phyloP scores from a whole-genome alignment of 192 early-diverging fungal genomes.

The Dimargaris cristalligena region DNA sequence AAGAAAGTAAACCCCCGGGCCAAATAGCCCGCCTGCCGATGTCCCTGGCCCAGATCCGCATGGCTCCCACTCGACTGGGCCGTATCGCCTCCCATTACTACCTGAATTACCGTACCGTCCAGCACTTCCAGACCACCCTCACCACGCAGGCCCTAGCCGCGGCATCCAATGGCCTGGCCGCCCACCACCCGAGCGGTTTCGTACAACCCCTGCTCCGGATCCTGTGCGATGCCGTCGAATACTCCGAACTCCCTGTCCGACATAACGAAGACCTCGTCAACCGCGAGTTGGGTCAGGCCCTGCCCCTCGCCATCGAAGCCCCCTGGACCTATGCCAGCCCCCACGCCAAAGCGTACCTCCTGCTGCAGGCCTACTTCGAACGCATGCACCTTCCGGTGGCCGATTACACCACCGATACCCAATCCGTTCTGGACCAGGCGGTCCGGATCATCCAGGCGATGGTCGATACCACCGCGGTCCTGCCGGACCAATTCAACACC shows the following conservation, averaged over 20 bases:
- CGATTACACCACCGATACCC: slow-evolving; percentile 84
- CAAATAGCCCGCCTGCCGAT: not conserved
- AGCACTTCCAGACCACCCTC: slow-evolving; percentile 24
- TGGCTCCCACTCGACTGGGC: slow-evolving; percentile 59
- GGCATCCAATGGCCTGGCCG: slow-evolving; percentile 15
- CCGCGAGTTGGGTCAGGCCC: slow-evolving; percentile 51
- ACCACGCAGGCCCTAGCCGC: not conserved
- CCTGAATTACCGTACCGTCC: slow-evolving; percentile 65
- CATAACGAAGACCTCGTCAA: slow-evolving; percentile 92
- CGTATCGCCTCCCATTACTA: slow-evolving; percentile 86
- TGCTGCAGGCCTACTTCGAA: slow-evolving; percentile 80
- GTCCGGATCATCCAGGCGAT: slow-evolving; percentile 89
- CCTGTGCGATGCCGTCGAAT: slow-evolving; percentile 71
- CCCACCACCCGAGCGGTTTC: slow-evolving; percentile 19
- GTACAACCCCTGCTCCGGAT: slow-evolving; percentile 53
- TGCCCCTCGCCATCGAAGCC: slow-evolving; percentile 46
- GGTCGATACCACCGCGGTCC: slow-evolving; percentile 68
- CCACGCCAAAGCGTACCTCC: slow-evolving; percentile 76
- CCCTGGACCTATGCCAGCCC: slow-evolving; percentile 61
- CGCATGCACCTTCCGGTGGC: slow-evolving; percentile 61
- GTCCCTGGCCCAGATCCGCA: slow-evolving; percentile 29
- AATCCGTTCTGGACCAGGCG: slow-evolving; percentile 77
- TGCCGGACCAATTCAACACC: slow-evolving; percentile 42
- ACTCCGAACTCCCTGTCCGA: slow-evolving; percentile 79
- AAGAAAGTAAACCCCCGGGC: slow-evolving; percentile 12